Conservation (phyloP, 1,139 yeast species). For the Scheffersomyces illinoinensis region DNA sequence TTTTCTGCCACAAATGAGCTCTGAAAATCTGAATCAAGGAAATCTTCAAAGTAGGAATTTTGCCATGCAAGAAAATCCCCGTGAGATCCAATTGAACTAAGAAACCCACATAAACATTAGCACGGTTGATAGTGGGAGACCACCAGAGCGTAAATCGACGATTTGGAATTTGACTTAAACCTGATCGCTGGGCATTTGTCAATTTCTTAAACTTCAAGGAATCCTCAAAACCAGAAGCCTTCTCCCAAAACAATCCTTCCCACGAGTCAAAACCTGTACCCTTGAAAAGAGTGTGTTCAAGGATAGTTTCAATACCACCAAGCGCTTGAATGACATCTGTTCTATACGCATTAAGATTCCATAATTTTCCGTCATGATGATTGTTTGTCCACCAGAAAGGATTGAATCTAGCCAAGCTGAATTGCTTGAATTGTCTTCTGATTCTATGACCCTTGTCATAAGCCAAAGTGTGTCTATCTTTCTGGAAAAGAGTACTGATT, state of each 20-base stretch:
- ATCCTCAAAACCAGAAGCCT: constrained; percentile 95
- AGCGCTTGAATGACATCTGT: constrained; percentile 96
- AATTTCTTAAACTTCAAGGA: constrained; percentile 90
- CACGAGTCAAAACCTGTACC: constrained; percentile 98
- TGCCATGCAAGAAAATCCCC: constrained; percentile 96
- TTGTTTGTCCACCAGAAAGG: constrained; percentile 98
- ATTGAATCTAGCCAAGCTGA: constrained; percentile 66
- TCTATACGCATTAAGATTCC: constrained; percentile 92
- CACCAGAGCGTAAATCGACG: constrained; percentile 98
- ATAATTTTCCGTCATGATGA: constrained; percentile 92
- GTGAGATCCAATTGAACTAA: constrained; percentile 94
- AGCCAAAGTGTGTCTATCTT: constrained; percentile 91
- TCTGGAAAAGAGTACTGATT: constrained; percentile 91
- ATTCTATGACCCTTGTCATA: constrained; percentile 93
- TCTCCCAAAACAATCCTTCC: constrained; percentile 99
- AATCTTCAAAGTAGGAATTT: constrained; percentile 94
- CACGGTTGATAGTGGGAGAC: constrained; percentile 98
- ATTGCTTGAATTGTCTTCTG: constrained; percentile 77
- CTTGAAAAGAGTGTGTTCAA: constrained; percentile 92
- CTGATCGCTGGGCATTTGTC: constrained; percentile 97
- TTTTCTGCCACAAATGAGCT: constrained; percentile 98
- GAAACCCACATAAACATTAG: constrained; percentile 97
- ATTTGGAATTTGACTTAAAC: constrained; percentile 96
- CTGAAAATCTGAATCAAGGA: constrained; percentile 95
- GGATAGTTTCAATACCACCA: constrained; percentile 95